Evolutionary conservation across 345 rosid genomes (phyloP).

Genomic region (Draba incana): DNA sequence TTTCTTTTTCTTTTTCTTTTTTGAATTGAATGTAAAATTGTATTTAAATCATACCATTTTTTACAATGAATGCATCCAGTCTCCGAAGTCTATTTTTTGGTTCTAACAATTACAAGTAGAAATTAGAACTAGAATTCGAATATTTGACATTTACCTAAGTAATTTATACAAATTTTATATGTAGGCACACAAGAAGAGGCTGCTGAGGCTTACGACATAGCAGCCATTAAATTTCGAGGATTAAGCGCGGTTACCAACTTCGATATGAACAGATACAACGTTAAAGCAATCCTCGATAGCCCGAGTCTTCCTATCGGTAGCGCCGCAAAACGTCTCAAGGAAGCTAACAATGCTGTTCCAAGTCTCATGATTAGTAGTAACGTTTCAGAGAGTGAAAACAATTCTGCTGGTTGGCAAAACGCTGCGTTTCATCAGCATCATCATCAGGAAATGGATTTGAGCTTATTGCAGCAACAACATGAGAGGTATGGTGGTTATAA

Average conservation of each 20-base stretch:
- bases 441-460: slow-evolving; percentile 40
- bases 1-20: no score
- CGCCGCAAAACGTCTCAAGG: slow-evolving; percentile 65
- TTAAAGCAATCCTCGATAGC: slow-evolving; percentile 84
- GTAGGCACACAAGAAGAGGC: slow-evolving; percentile 96
- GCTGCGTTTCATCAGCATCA: slow-evolving; percentile 56
- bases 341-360: slow-evolving; percentile 19
- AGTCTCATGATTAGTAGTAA: slow-evolving; percentile 19
- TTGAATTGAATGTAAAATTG: no score
- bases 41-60: no score
- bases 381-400: slow-evolving; percentile 26
- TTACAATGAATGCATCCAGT: no score
- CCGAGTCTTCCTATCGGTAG: slow-evolving; percentile 74
- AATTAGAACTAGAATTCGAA: no score
- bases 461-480: slow-evolving; percentile 50
- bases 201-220: slow-evolving; percentile 96
- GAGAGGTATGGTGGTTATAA: slow-evolving; percentile 33
- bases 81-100: no score
- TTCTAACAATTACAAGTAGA: no score
- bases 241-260: slow-evolving; percentile 97
- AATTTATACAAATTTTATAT: neutral
- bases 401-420: slow-evolving; percentile 45
- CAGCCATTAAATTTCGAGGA: slow-evolving; percentile 93
- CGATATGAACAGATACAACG: slow-evolving; percentile 85
- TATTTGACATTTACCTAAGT: neutral